Conservation (phyloP, 2,329 filamentous ascomycete species). For the Colletotrichum viniferum region DNA sequence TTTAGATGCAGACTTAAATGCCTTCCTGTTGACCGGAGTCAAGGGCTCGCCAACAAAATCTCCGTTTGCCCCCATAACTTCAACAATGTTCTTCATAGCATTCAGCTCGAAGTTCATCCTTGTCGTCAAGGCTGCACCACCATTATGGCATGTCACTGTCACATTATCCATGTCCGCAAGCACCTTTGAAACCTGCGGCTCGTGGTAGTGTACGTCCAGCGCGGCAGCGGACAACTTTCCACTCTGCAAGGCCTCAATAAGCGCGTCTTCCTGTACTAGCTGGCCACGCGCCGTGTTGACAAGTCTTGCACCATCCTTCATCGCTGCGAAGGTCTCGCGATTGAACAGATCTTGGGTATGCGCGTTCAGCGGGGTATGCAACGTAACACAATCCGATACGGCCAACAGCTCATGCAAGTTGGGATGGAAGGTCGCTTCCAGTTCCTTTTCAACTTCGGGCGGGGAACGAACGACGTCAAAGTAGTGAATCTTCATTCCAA, state of each 20-base stretch:
- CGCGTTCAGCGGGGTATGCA: slow-evolving; percentile 35
- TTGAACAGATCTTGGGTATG: slow-evolving; percentile 30
- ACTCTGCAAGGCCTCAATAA: slow-evolving; percentile 49
- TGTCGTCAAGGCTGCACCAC: slow-evolving; percentile 39
- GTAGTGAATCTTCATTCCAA: slow-evolving; percentile 61
- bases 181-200: slow-evolving; percentile 49
- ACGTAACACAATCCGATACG: slow-evolving; percentile 34
- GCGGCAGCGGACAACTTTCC: slow-evolving; percentile 51
- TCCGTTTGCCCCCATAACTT: slow-evolving; percentile 27
- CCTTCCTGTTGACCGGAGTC: slow-evolving; percentile 24
- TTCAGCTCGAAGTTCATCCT: slow-evolving; percentile 44
- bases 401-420: slow-evolving; percentile 30
- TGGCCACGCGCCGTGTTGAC: slow-evolving; percentile 59
- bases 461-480: slow-evolving; percentile 44
- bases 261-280: slow-evolving; percentile 54
- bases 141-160: slow-evolving; percentile 40
- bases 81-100: slow-evolving; percentile 39
- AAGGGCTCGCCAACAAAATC: slow-evolving; percentile 21
- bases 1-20: not conserved
- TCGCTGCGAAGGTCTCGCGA: slow-evolving; percentile 40
- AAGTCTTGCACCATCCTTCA: slow-evolving; percentile 52
- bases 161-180: slow-evolving; percentile 43
- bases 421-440: slow-evolving; percentile 32
- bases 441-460: slow-evolving; percentile 30
- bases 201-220: slow-evolving; percentile 58